A percentile compares a stretch with the other conserved stretches of the same genome.
phyloP scores from a whole-genome alignment of 31 red algal genomes.

The Porphyra umbilicalis region DNA sequence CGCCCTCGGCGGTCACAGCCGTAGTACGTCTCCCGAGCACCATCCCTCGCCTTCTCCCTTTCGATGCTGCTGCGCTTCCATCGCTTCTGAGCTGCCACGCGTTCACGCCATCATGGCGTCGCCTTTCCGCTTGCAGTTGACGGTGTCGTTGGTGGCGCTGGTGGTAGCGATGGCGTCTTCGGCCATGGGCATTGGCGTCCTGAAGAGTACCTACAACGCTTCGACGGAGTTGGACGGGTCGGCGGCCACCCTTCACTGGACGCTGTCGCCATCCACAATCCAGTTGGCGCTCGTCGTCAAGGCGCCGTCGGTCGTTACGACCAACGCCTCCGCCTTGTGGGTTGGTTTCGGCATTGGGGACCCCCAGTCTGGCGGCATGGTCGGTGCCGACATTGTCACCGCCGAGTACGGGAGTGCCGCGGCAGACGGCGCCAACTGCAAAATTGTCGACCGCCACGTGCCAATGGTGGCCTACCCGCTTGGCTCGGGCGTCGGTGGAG shows the following conservation, averaged over 20 bases:
- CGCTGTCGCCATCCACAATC: not conserved
- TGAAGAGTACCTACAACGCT: not conserved
- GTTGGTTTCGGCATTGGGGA: constrained; percentile 43
- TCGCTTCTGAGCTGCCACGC: too few species aligned
- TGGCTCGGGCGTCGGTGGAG: not conserved
- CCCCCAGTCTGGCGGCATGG: constrained; percentile 43
- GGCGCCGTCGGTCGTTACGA: not conserved
- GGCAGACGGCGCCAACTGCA: not conserved
- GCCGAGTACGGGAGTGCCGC: constrained; percentile 17
- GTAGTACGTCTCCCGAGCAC: too few species aligned
- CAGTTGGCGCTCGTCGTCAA: not conserved
- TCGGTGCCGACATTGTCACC: constrained; percentile 54
- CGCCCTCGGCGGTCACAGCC: too few species aligned
- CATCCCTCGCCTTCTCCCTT: too few species aligned
- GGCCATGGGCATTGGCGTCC: too few species aligned
- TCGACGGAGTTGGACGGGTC: not conserved
- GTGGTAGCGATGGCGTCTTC: too few species aligned
- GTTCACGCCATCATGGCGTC: too few species aligned
- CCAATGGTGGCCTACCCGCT: constrained; percentile 46
- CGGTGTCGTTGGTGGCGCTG: too few species aligned
- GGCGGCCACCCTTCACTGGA: not conserved
- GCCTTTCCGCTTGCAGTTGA: too few species aligned
- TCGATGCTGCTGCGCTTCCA: too few species aligned
- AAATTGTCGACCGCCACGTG: constrained; percentile 44
- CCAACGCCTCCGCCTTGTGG: constrained; percentile 8